These are phyloP conservation scores for Colletotrichum siamense DNA, from an alignment of 2,329 filamentous ascomycete species.

Conservation along the genomic window DNA sequence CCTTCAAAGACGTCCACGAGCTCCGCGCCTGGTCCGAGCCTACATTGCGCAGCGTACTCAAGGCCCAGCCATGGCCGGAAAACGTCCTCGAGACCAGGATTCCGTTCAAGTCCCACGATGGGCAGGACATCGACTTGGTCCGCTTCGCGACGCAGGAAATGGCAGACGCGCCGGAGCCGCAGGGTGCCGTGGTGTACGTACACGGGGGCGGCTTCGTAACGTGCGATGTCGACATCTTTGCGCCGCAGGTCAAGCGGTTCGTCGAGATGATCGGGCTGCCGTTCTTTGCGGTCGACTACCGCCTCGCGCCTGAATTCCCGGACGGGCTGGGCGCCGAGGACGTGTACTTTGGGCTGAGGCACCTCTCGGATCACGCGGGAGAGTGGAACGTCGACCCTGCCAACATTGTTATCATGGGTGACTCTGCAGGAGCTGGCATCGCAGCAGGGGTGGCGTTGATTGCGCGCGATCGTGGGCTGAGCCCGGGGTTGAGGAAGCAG, in stretches of 20 bases:
- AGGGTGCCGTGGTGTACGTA: slow-evolving; percentile 38
- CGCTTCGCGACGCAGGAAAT: slow-evolving; percentile 4
- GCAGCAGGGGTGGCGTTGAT: slow-evolving; percentile 41
- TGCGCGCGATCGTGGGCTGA: slow-evolving; percentile 30
- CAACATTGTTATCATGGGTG: slow-evolving; percentile 26
- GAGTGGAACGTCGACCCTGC: slow-evolving; percentile 24
- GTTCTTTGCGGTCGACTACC: slow-evolving; percentile 45
- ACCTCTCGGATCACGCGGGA: slow-evolving; percentile 27
- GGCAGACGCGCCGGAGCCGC: background rate
- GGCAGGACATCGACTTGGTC: background rate
- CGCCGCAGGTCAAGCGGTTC: slow-evolving; percentile 28
- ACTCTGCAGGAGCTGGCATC: slow-evolving; percentile 26
- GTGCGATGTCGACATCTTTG: slow-evolving; percentile 31
- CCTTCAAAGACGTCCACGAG: background rate
- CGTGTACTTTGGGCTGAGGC: slow-evolving; percentile 33
- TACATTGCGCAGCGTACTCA: background rate
- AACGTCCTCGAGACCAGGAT: slow-evolving; percentile 3
- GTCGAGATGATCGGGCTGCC: slow-evolving; percentile 35
- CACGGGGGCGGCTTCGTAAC: slow-evolving; percentile 48
- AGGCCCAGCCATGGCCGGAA: background rate
- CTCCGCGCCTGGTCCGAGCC: background rate
- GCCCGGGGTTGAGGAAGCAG: slow-evolving; percentile 31
- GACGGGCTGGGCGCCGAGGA: slow-evolving; percentile 41
- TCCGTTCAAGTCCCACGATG: slow-evolving; percentile 1
- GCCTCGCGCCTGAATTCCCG: slow-evolving; percentile 46